A percentile compares a stretch with the other conserved stretches of the same genome.
phyloP scores from a whole-genome alignment of 345 rosid species.

The Gossypium ekmanianum region DNA sequence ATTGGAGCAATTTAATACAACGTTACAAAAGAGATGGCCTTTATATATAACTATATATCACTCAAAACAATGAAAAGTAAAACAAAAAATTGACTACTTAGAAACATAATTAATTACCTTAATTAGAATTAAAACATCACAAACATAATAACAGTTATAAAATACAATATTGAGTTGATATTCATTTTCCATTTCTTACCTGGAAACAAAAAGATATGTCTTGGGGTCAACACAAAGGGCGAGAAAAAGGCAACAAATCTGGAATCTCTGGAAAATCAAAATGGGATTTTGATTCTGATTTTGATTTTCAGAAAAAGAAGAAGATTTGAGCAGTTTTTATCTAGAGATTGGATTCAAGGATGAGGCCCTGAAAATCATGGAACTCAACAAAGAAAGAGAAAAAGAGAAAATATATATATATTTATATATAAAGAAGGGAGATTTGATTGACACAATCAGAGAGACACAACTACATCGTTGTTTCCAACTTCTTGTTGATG shows the following conservation, averaged over 20 bases:
- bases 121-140: not conserved
- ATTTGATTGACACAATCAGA: slow-evolving; percentile 2
- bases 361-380: not conserved
- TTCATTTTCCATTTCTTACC: slow-evolving; percentile 8
- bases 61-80: not conserved
- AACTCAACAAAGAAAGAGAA: not conserved
- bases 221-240: not conserved
- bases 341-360: not conserved
- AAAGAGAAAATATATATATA: not conserved
- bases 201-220: slow-evolving; percentile 1
- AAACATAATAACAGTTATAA: not conserved
- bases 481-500: not conserved
- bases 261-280: not conserved
- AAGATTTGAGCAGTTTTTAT: not conserved
- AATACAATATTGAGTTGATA: not conserved
- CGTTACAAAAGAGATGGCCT: not conserved
- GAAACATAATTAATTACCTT: not conserved
- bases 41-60: not conserved
- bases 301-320: not conserved
- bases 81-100: not conserved
- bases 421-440: not conserved
- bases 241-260: not conserved
- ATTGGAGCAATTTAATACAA: not conserved
- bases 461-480: slow-evolving; percentile 3
- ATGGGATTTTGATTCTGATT: not conserved